Base-by-base conservation (phyloP, 2,329 filamentous ascomycete genomes). In the Nemania sp. region DNA sequence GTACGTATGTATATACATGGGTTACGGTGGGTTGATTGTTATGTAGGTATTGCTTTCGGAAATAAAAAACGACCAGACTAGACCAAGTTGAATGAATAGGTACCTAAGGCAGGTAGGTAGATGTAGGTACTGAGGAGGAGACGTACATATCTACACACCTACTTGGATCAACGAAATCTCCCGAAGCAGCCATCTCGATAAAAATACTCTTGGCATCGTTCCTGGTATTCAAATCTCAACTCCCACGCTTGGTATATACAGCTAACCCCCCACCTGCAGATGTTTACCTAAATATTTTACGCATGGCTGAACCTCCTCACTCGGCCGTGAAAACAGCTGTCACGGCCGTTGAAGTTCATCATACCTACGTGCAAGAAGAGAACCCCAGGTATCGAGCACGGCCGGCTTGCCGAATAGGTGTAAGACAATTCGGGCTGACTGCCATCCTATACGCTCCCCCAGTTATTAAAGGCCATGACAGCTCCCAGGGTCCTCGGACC, bases 371-470 rank as follows among this genome's bases (percentile, higher is more conserved):
- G n/a, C n/a, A 38, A 38, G 22, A 29, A 18, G n/a, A 59, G 26
- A 6, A 22, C 8, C 60, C 7, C 26, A n/a, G 51, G 20, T 49
- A 60, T 3, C 32, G n/a, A 45, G 24, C 51, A 49, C 55, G 64
- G 64, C 47, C 67, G 61, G 61, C 56, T 65, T 70, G 62, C 68
- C 68, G 32, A 56, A 70, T 66, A 43, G 38, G 65, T 64, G 47
- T 43, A 54, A 47, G 54, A 59, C 41, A n/a, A 47, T 63, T 64
- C 53, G 56, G 64, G 52, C 51, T 68, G 55, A 51, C 66, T 69
- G 29, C 53, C 35, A 69, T 60, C 62, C 65, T 59, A 62, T 62
- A 64, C 41, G 64, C 43, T 52, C 66, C 49, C n/a, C 18, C 61
- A 47, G 55, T 67, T 56, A 59, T 62, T 49, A 61, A 62, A 56